Evolutionary conservation across 139 green algal genomes (phyloP).

Genomic region (Micromonas pusilla): DNA sequence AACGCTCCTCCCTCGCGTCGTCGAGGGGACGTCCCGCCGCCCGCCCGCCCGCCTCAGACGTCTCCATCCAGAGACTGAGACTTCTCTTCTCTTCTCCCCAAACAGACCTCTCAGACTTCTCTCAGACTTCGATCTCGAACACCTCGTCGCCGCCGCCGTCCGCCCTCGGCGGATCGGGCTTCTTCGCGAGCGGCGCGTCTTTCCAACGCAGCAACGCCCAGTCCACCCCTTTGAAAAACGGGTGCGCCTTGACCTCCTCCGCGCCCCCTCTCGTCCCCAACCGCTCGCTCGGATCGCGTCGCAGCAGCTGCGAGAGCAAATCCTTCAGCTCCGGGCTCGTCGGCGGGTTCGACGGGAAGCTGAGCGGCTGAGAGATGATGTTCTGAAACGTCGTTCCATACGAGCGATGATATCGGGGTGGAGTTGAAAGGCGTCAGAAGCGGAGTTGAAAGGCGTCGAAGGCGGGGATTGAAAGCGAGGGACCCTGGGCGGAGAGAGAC

Average conservation of each 20-base stretch:
- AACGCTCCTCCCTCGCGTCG: too few species aligned
- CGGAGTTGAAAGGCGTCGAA: too few species aligned
- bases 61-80: too few species aligned
- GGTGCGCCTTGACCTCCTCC: slow-evolving; percentile 87
- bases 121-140: not conserved
- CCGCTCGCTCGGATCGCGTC: slow-evolving; percentile 59
- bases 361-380: slow-evolving; percentile 76
- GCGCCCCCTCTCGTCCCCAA: slow-evolving; percentile 69
- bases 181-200: not conserved
- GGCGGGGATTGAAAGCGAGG: too few species aligned
- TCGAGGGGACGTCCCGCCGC: too few species aligned
- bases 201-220: slow-evolving; percentile 73
- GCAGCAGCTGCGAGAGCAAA: slow-evolving; percentile 72
- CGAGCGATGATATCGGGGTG: too few species aligned
- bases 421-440: too few species aligned
- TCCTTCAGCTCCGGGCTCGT: slow-evolving; percentile 45
- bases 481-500: too few species aligned
- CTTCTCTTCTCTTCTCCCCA: not conserved
- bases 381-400: too few species aligned
- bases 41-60: too few species aligned
- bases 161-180: not conserved
- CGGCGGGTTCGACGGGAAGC: slow-evolving; percentile 52
- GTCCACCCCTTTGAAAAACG: slow-evolving; percentile 79
- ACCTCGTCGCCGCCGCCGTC: not conserved
- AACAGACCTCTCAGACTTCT: not conserved